Conservation (phyloP, 768 basidiomycete genomes). For the Basidioascus undulatus region DNA sequence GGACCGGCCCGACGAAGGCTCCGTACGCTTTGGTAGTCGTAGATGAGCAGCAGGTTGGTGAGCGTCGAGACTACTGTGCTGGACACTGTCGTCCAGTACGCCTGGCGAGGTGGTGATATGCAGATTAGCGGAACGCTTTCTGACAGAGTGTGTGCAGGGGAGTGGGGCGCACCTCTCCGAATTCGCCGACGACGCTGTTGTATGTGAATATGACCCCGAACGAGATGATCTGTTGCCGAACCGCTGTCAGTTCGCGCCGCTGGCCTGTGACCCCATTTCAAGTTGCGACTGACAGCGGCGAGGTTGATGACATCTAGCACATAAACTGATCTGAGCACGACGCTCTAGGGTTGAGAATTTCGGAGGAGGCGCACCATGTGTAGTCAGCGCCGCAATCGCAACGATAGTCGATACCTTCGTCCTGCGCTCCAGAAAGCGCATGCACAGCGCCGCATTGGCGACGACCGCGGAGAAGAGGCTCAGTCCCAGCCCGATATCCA, state of each 20-base stretch:
- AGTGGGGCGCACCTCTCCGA: too few relatives aligned
- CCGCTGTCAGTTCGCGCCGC: too few relatives aligned
- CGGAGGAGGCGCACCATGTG: conserved; percentile 31
- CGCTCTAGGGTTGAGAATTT: background rate
- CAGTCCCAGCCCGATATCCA: conserved; percentile 36
- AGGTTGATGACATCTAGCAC: conserved; percentile 45
- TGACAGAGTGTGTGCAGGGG: background rate
- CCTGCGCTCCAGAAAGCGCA: conserved; percentile 45
- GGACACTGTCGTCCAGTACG: conserved; percentile 44
- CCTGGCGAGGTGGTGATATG: too few relatives aligned
- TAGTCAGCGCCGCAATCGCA: conserved; percentile 36
- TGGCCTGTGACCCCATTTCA: too few relatives aligned
- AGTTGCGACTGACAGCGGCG: conserved; percentile 28
- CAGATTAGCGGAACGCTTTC: background rate
- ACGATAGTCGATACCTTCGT: conserved; percentile 38
- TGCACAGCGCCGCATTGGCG: conserved; percentile 42
- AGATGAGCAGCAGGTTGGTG: conserved; percentile 41
- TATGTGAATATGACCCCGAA: too few relatives aligned
- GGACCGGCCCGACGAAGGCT: conserved; percentile 25
- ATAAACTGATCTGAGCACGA: background rate
- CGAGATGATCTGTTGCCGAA: too few relatives aligned
- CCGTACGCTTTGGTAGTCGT: conserved; percentile 41
- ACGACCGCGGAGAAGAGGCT: conserved; percentile 43
- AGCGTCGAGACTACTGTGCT: conserved; percentile 41
- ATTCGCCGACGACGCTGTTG: too few relatives aligned